Evolutionary conservation across 2,329 filamentous ascomycete genomes (phyloP).

Genomic region (Paecilomyces sp.): DNA sequence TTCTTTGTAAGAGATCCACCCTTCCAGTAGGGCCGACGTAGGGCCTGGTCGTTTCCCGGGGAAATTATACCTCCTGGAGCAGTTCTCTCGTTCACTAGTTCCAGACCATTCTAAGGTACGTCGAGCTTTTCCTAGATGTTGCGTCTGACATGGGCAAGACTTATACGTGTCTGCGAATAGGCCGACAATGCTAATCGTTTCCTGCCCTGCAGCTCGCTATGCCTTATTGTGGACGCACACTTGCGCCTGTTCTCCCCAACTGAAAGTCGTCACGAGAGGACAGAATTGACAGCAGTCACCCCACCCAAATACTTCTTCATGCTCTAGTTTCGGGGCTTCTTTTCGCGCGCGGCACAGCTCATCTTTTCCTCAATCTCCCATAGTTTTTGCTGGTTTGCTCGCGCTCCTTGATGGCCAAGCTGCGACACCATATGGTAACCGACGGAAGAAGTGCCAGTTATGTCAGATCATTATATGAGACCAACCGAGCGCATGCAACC

Average conservation of each 20-base stretch:
- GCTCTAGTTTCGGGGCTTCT: not conserved
- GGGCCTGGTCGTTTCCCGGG: not conserved
- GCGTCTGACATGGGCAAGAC: not conserved
- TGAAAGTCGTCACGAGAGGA: not conserved
- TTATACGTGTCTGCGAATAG: not conserved
- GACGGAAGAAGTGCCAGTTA: slow-evolving; percentile 11
- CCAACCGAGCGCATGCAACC: slow-evolving; percentile 35
- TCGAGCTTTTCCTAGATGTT: not conserved
- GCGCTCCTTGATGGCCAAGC: not conserved
- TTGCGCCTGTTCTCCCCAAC: not conserved
- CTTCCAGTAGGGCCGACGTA: not conserved
- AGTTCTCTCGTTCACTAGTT: not conserved
- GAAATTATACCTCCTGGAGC: not conserved
- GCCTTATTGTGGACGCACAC: not conserved
- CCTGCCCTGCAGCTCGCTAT: not conserved
- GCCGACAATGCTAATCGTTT: not conserved
- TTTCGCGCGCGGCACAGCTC: not conserved
- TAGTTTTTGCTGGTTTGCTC: not conserved
- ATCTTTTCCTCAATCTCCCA: not conserved
- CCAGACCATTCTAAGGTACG: not conserved
- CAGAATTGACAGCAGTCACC: not conserved
- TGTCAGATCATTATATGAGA: slow-evolving; percentile 32
- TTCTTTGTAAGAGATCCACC: not conserved
- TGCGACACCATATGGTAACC: not conserved
- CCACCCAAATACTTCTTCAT: not conserved